Percentiles rank a stretch among this genome's conserved stretches.
phyloP scores from a whole-genome alignment of 257 asterid species.

The Lavandula angustifolia region DNA sequence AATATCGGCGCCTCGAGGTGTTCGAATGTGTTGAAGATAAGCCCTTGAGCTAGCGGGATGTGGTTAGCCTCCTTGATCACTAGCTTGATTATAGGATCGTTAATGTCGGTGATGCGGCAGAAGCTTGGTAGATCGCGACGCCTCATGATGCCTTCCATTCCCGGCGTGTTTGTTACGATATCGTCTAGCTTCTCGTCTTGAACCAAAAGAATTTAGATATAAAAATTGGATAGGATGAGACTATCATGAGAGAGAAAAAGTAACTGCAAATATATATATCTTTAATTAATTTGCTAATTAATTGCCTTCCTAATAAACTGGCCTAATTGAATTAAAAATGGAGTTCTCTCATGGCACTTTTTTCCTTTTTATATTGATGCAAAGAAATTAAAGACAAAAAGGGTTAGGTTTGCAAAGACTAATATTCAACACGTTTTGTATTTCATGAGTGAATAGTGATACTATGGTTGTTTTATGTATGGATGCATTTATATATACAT shows the following conservation, averaged over 20 bases:
- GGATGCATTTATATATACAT: too few species aligned
- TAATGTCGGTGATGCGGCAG: slow-evolving; percentile 38
- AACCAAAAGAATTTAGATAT: too few species aligned
- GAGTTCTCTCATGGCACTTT: background rate
- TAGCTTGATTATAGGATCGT: slow-evolving; percentile 31
- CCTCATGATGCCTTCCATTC: slow-evolving; percentile 63
- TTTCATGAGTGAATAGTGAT: too few species aligned
- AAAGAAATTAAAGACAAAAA: background rate
- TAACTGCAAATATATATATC: too few species aligned
- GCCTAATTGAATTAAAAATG: background rate
- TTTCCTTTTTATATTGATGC: background rate
- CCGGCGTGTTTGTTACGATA: slow-evolving; percentile 39
- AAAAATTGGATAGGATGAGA: too few species aligned
- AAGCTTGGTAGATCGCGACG: slow-evolving; percentile 77
- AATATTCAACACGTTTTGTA: too few species aligned
- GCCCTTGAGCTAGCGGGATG: slow-evolving; percentile 54
- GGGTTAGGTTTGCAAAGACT: background rate
- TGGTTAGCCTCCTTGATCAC: slow-evolving; percentile 38
- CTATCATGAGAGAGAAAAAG: too few species aligned
- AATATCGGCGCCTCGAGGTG: slow-evolving; percentile 54
- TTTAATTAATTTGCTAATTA: too few species aligned
- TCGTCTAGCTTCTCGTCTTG: slow-evolving; percentile 55
- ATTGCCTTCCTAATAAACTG: too few species aligned
- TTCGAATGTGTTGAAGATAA: slow-evolving; percentile 75
- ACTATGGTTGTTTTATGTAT: too few species aligned